Evolutionary conservation across 495 filamentous ascomycete species (phyloP).

Genomic region (Xylaria grammica): DNA sequence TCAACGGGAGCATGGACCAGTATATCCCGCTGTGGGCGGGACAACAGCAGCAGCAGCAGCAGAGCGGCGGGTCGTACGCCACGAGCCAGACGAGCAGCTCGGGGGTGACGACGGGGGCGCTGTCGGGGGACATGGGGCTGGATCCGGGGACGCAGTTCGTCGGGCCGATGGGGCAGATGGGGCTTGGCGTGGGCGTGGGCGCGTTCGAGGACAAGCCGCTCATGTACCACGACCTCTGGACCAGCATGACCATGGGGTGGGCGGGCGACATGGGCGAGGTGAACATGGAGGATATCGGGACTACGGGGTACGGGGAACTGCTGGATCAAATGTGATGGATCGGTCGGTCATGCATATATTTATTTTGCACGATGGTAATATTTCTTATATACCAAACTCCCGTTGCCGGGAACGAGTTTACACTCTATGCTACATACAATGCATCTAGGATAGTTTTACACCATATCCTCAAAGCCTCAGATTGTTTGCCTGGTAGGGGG

Average conservation of each 20-base stretch:
- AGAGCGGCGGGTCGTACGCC: slow-evolving; percentile 20
- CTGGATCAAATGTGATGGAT: slow-evolving; percentile 5
- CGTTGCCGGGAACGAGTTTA: too few relatives aligned
- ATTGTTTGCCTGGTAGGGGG: neutral
- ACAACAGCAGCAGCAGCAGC: slow-evolving; percentile 18
- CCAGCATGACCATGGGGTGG: slow-evolving; percentile 45
- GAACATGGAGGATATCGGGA: slow-evolving; percentile 18
- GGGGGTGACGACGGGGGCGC: neutral
- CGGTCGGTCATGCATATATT: too few relatives aligned
- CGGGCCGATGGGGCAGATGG: slow-evolving; percentile 12
- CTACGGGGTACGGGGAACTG: slow-evolving; percentile 7
- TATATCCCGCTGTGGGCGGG: slow-evolving; percentile 50
- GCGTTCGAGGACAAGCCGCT: slow-evolving; percentile 18
- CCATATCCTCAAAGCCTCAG: too few relatives aligned
- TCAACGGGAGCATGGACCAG: slow-evolving; percentile 49
- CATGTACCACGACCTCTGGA: slow-evolving; percentile 41
- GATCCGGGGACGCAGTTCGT: slow-evolving; percentile 5
- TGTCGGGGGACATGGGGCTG: neutral
- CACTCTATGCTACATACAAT: too few relatives aligned
- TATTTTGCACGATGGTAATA: neutral
- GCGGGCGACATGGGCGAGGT: slow-evolving; percentile 22
- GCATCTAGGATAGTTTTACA: too few relatives aligned
- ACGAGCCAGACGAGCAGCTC: slow-evolving; percentile 20
- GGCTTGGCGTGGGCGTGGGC: neutral
- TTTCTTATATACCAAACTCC: neutral